Evolutionary conservation across 2,329 filamentous ascomycete genomes (phyloP).

Genomic region (Penicillium sp.): DNA sequence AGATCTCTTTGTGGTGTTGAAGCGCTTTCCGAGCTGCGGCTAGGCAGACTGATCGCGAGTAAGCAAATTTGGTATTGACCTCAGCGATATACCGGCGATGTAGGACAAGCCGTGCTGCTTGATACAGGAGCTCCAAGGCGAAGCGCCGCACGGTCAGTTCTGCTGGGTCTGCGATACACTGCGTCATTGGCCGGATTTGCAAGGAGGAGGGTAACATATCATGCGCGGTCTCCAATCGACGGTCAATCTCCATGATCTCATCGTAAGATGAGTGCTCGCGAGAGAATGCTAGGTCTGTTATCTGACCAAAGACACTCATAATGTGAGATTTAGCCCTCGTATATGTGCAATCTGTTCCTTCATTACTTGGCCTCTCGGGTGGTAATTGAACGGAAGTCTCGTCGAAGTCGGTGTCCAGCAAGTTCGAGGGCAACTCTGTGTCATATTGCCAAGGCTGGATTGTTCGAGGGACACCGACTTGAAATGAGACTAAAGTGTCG

Average conservation of each 20-base stretch:
- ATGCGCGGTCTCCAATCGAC: slow-evolving; percentile 33
- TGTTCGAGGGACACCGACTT: slow-evolving; percentile 63
- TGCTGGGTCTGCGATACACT: slow-evolving; percentile 49
- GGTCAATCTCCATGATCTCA: slow-evolving; percentile 36
- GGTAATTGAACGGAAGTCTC: slow-evolving; percentile 52
- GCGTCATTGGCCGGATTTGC: slow-evolving; percentile 24
- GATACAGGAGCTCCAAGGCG: slow-evolving; percentile 52
- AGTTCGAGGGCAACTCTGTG: slow-evolving; percentile 56
- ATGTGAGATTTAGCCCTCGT: slow-evolving; percentile 37
- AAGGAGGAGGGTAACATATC: slow-evolving; percentile 23
- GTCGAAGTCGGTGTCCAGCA: slow-evolving; percentile 60
- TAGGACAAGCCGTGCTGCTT: slow-evolving; percentile 53
- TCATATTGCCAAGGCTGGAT: slow-evolving; percentile 60
- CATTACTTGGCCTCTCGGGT: slow-evolving; percentile 49
- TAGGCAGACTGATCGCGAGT: slow-evolving; percentile 48
- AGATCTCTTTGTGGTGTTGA: slow-evolving; percentile 49
- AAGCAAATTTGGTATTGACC: slow-evolving; percentile 36
- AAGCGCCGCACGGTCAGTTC: slow-evolving; percentile 53
- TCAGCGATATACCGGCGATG: slow-evolving; percentile 53
- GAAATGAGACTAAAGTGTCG: slow-evolving; percentile 61
- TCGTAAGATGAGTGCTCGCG: slow-evolving; percentile 35
- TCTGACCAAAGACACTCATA: slow-evolving; percentile 37
- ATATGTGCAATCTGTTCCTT: slow-evolving; percentile 50
- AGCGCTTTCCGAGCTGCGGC: slow-evolving; percentile 50
- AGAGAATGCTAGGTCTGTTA: slow-evolving; percentile 38